These are phyloP conservation scores for Ricinus communis DNA, from an alignment of 345 rosid species.

Conservation along the genomic window DNA sequence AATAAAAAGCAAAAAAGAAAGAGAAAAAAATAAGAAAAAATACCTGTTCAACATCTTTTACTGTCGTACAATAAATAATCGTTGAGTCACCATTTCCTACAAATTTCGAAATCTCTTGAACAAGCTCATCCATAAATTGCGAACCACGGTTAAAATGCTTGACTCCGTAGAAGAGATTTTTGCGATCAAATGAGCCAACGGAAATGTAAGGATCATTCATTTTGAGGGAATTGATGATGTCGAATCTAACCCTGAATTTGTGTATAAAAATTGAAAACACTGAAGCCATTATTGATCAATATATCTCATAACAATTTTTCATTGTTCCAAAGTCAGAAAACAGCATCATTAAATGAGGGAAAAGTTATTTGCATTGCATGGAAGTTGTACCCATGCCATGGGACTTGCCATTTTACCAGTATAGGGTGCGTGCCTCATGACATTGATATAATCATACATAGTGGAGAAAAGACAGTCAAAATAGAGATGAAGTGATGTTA, in stretches of 20 bases:
- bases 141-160: slow-evolving; percentile 33
- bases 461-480: background rate
- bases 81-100: slow-evolving; percentile 31
- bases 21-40: background rate
- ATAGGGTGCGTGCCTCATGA: background rate
- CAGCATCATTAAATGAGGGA: background rate
- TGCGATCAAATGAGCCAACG: slow-evolving; percentile 51
- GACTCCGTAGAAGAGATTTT: slow-evolving; percentile 50
- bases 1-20: background rate
- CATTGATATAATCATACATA: background rate
- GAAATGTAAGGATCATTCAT: slow-evolving; percentile 45
- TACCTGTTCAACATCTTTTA: slow-evolving; percentile 49
- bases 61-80: slow-evolving; percentile 45
- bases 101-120: slow-evolving; percentile 42
- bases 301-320: too few relatives aligned
- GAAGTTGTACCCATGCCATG: background rate
- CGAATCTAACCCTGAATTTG: slow-evolving; percentile 39
- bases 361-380: background rate
- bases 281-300: too few relatives aligned
- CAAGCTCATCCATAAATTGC: slow-evolving; percentile 34
- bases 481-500: background rate
- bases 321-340: background rate
- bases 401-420: background rate
- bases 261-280: background rate
- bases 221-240: slow-evolving; percentile 40